Percentiles rank a stretch among this genome's conserved stretches.
These are phyloP conservation scores for Circinella minor DNA, from an alignment of 371 early-diverging fungal species.

Conservation along the genomic window DNA sequence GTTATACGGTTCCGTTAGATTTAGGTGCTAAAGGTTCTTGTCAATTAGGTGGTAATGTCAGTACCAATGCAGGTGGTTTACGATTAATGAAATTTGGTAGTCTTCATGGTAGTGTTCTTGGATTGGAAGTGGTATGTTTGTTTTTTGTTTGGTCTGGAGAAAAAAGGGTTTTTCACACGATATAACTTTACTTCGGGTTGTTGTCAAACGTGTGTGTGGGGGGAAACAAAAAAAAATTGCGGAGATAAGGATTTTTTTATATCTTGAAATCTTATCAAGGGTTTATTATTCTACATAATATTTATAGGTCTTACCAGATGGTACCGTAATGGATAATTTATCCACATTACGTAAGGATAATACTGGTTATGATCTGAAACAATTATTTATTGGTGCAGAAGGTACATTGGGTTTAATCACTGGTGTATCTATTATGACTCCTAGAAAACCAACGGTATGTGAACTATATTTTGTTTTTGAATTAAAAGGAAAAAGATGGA, in stretches of 20 bases:
- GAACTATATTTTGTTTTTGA: no score
- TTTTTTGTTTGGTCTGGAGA: background rate
- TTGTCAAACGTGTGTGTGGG: no score
- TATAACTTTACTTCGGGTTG: no score
- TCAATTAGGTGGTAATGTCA: conserved; percentile 92
- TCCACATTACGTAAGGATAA: conserved; percentile 86
- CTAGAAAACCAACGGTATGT: conserved; percentile 40
- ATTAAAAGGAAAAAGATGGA: background rate
- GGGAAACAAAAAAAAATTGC: no score
- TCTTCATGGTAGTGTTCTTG: conserved; percentile 88
- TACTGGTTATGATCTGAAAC: conserved; percentile 86
- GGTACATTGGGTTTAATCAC: conserved; percentile 89
- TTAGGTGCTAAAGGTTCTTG: conserved; percentile 89
- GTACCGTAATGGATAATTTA: conserved; percentile 86
- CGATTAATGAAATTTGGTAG: conserved; percentile 86
- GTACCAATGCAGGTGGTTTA: conserved; percentile 94
- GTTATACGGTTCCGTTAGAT: conserved; percentile 90
- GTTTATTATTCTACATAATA: background rate
- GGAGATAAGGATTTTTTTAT: no score
- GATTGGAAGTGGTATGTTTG: conserved; percentile 68
- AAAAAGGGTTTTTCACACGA: background rate
- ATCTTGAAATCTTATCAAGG: no score
- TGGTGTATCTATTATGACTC: conserved; percentile 70
- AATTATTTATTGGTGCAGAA: conserved; percentile 89
- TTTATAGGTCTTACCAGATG: conserved; percentile 83